Percentiles rank a stretch among this genome's conserved stretches.
phyloP scores from a whole-genome alignment of 2,329 filamentous ascomycete species.

The Zymoseptoria pseudotritici region DNA sequence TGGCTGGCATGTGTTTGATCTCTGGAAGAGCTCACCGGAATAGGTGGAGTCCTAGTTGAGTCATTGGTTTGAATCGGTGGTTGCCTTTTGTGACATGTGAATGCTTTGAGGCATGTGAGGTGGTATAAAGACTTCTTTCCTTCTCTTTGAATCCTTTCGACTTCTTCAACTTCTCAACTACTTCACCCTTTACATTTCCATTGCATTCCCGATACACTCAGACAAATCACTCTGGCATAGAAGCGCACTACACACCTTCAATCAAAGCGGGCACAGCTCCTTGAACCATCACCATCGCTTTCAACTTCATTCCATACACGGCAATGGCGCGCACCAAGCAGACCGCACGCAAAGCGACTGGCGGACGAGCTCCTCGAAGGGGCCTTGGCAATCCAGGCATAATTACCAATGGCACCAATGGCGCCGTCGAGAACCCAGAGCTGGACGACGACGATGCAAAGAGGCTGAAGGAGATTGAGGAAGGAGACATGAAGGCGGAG shows the following conservation, averaged over 20 bases:
- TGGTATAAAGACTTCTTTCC: neutral
- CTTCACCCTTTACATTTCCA: neutral
- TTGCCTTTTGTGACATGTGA: neutral
- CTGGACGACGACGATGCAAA: constrained; percentile 17
- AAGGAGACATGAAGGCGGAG: constrained; percentile 16
- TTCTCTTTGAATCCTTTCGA: neutral
- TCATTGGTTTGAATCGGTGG: neutral
- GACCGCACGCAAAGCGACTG: constrained; percentile 11
- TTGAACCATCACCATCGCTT: neutral
- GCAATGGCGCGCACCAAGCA: constrained; percentile 16
- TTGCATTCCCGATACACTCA: neutral
- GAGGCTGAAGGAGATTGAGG: constrained; percentile 21
- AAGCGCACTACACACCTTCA: too few species aligned
- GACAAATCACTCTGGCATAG: neutral
- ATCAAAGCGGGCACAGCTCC: too few species aligned
- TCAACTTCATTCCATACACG: neutral
- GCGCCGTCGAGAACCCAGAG: constrained; percentile 15
- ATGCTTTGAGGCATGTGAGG: neutral
- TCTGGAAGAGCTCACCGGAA: neutral
- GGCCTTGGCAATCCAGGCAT: neutral
- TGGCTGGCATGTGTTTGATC: neutral
- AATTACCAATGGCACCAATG: neutral
- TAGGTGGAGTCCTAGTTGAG: neutral
- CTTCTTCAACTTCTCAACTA: neutral
- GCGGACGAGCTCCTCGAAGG: constrained; percentile 4